phyloP scores from a whole-genome alignment of 2,329 filamentous ascomycete species.

The Ceratocystis ficicola region DNA sequence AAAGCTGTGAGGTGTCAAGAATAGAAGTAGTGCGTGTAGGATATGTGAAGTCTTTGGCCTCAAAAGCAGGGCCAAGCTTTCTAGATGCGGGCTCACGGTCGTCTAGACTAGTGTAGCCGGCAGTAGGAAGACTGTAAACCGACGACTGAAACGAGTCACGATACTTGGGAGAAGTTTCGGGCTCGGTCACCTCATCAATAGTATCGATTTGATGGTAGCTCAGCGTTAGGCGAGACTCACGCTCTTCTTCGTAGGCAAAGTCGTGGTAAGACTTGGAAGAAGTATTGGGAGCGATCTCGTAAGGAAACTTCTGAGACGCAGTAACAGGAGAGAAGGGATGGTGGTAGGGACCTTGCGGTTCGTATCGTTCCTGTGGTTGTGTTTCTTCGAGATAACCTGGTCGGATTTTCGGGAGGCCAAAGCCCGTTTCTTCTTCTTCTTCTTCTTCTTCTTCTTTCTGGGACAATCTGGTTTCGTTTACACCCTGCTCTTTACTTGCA shows the following conservation, averaged over 20 bases:
- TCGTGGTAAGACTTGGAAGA: slow-evolving; percentile 13
- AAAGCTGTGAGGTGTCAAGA: slow-evolving; percentile 5
- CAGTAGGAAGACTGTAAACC: slow-evolving; percentile 19
- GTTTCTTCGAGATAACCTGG: slow-evolving; percentile 2
- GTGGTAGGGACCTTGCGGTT: slow-evolving; percentile 5
- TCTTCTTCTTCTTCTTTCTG: neutral
- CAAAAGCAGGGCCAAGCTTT: slow-evolving; percentile 21
- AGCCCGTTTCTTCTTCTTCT: neutral
- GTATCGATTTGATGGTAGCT: slow-evolving; percentile 22
- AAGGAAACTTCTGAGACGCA: slow-evolving; percentile 3
- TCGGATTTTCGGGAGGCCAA: neutral
- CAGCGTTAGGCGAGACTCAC: slow-evolving; percentile 19
- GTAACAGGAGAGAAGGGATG: neutral
- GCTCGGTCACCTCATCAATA: slow-evolving; percentile 21
- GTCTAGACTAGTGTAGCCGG: slow-evolving; percentile 10
- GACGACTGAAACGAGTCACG: slow-evolving; percentile 22
- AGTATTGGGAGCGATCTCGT: slow-evolving; percentile 12
- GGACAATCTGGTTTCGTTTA: neutral
- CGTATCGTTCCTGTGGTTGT: neutral
- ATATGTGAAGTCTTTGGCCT: slow-evolving; percentile 16
- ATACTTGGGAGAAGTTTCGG: slow-evolving; percentile 22
- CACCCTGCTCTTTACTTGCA: slow-evolving; percentile 2
- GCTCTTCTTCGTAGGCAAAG: slow-evolving; percentile 16
- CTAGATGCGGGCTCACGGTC: slow-evolving; percentile 21
- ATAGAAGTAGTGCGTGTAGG: slow-evolving; percentile 6